Conservation (phyloP, 208 protist genomes). For the Vickermania ingenoplastis region DNA sequence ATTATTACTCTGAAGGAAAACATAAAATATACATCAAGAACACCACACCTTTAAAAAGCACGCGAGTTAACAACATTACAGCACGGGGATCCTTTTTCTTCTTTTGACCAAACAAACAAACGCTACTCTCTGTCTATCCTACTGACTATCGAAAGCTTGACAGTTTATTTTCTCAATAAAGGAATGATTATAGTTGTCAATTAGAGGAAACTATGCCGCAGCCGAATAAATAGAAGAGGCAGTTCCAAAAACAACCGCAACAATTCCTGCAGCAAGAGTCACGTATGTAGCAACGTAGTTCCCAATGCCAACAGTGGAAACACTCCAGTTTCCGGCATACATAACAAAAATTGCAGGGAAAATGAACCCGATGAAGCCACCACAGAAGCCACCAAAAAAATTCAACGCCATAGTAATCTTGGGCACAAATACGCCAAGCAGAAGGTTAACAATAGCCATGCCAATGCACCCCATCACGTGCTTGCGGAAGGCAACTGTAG, state of each 20-base stretch:
- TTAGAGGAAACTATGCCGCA: too few relatives aligned
- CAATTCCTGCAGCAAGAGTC: conserved; percentile 35
- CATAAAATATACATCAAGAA: too few relatives aligned
- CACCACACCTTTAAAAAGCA: too few relatives aligned
- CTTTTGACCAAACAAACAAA: too few relatives aligned
- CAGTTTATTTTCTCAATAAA: too few relatives aligned
- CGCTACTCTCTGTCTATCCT: too few relatives aligned
- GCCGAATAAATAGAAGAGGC: conserved; percentile 27
- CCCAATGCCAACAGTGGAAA: conserved; percentile 22
- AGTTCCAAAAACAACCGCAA: conserved; percentile 49
- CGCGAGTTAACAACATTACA: too few relatives aligned
- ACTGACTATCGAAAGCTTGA: too few relatives aligned
- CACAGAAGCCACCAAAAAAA: conserved; percentile 38
- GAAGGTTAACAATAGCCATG: conserved; percentile 17
- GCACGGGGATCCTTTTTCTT: too few relatives aligned
- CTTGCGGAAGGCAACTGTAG: conserved; percentile 30
- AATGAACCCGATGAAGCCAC: conserved; percentile 52
- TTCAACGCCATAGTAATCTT: conserved; percentile 63
- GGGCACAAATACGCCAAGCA: conserved; percentile 51
- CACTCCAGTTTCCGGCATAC: conserved; percentile 35
- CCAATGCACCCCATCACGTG: conserved; percentile 15
- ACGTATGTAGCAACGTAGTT: conserved; percentile 44
- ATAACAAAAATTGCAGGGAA: conserved; percentile 52
- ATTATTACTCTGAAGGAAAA: too few relatives aligned
- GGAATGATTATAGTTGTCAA: too few relatives aligned